Evolutionary conservation across 495 filamentous ascomycete species (phyloP), one percentile per base, ranked within the genome.

Genomic region (Talaromyces borbonicus): DNA sequence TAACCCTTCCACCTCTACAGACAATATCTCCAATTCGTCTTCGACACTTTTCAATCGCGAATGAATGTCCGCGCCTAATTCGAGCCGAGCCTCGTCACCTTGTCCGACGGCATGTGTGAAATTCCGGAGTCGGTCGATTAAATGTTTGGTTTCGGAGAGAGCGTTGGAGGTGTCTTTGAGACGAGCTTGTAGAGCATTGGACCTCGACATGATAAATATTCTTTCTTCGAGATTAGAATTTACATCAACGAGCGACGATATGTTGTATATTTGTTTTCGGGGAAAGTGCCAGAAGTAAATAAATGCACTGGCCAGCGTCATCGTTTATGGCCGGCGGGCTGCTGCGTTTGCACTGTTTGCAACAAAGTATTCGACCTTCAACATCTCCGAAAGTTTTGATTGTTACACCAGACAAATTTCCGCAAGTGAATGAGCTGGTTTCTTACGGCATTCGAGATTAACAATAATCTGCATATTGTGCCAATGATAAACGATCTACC

Each of bases 11-110:
- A 89, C 78, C 43, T 95, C 88, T 50, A 87, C 84, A 19, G 73
- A 72, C 44, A 97, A 53, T 9, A 92, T 60, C 58, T 95, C 90
- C 38, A 95, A 73, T 47, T 95, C 86, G 26, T 89, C 80, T 58
- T 96, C 87, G 38, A 86, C 78, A 45, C 92, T 85, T 55, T 87
- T 85, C 38, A 98, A 66, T 43, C 74, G 72, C 52, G 85, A 77
- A 54, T 87, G 87, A 46, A 96, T 95, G 58, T 92, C 87, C 18
- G 77, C 63, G 40, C 78, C 77, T 7, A 98, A 76, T 57, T 95
- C 92, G n/a, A 81, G 47, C 25, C 83, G 75, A 7, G 79, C 78
- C 55, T 86, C 76, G 39, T 77, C 75, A 8, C 79, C 78, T 49
- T 72, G 60, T 56, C 69, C 49, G 73, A 72, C 26, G 70, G 75